These are phyloP conservation scores for Fusarium liriodendri DNA, from an alignment of 2,329 filamentous ascomycete species.

Conservation along the genomic window DNA sequence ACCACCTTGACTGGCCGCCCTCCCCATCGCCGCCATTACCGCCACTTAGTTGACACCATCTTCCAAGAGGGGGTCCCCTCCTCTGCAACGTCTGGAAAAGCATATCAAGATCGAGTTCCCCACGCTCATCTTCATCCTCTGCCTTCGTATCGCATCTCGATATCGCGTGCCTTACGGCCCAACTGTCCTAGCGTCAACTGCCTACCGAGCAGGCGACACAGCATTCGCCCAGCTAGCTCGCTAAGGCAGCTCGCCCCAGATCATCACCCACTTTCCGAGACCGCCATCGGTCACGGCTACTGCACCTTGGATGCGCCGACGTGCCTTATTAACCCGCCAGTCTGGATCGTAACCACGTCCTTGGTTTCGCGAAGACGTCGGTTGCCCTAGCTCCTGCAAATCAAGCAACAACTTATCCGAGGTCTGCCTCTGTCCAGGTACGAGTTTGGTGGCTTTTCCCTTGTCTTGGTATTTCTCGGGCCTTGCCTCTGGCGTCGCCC, in stretches of 20 bases:
- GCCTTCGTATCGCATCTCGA: slow-evolving; percentile 17
- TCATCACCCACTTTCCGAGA: slow-evolving; percentile 33
- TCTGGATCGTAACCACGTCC: slow-evolving; percentile 14
- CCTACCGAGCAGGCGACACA: slow-evolving; percentile 35
- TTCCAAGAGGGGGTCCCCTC: slow-evolving; percentile 16
- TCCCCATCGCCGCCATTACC: slow-evolving; percentile 14
- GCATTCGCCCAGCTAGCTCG: slow-evolving; percentile 35
- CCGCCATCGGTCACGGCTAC: slow-evolving; percentile 20
- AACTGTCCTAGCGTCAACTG: slow-evolving; percentile 35
- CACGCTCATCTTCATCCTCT: slow-evolving; percentile 15
- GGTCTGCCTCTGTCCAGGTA: slow-evolving; percentile 17
- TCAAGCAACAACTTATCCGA: not conserved
- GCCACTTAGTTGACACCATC: slow-evolving; percentile 37
- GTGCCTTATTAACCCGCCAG: slow-evolving; percentile 4
- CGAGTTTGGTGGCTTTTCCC: not conserved
- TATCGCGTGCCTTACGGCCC: slow-evolving; percentile 25
- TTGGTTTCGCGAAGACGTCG: slow-evolving; percentile 7
- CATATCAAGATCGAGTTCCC: slow-evolving; percentile 38
- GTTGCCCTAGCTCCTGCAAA: not conserved
- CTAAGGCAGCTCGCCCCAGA: slow-evolving; percentile 43
- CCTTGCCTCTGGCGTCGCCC: slow-evolving; percentile 14
- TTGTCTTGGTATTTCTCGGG: not conserved
- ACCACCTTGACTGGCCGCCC: slow-evolving; percentile 20
- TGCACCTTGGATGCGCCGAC: slow-evolving; percentile 19
- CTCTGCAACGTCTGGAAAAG: slow-evolving; percentile 23